Base-by-base conservation (phyloP, 2,329 filamentous ascomycete species). In the Allantophomopsis lycopodina region DNA sequence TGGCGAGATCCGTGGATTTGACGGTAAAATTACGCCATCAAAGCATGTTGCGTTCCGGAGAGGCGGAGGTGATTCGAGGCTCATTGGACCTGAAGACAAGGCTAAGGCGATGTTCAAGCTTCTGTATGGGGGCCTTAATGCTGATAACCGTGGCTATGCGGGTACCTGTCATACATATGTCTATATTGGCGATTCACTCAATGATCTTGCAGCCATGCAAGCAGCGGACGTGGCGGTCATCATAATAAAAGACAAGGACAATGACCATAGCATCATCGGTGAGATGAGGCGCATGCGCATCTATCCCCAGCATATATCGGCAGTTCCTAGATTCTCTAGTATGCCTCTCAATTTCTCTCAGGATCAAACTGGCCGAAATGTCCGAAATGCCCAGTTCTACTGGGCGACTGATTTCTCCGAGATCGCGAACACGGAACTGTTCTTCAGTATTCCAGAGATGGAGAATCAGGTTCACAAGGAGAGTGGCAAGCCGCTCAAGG, bases 121-220 rank as follows among this genome's bases (percentile, higher is more conserved):
- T 17, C 10, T 50, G 14, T 13, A 41, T 7, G 11, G 12, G 4
- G 48, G 23, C 7, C 16, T 16, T 3, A 12, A 14, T 45, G 47
- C 28, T 18, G 7, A 32, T 34, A 8, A 37, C 14, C 17, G 13
- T 5, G 2, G 11, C 12, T 10, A 11, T 20, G 10, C 31, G 30
- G 11, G 36, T 32, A 16, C 17, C 16, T 11, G 7, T 34, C 23
- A 28, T 8, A 28, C 23, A 8, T 28, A 28, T 12, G 23, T 55
- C 3, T 57, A 56, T 42, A 43, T 55, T 33, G 55, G 55, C 2
- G 55, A 56, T 42, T 53, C 50, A 3, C 41, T 41, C 7, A 55
- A 51, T 20, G 55, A 56, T 37, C 38, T 57, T 4, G 53, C 53
- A 40, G 55, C 53, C 36, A 44, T 57, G 20, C 42, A 44, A 7